phyloP scores from a whole-genome alignment of 495 filamentous ascomycete species.

The Endocarpon pusillum region DNA sequence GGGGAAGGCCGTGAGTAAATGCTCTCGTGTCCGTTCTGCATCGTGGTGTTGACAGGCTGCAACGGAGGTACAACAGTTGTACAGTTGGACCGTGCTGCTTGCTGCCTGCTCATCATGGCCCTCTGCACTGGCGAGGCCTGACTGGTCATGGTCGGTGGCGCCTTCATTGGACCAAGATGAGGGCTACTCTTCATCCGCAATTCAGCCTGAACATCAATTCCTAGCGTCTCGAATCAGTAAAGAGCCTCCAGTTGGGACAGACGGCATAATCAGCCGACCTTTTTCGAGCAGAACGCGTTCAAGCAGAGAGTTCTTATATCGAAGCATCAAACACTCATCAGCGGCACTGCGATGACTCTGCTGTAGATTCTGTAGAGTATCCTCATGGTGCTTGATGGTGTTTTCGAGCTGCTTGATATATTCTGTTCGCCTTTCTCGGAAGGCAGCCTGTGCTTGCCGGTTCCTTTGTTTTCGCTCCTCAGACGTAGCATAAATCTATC shows the following conservation, averaged over 20 bases:
- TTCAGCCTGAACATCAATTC: constrained; percentile 95
- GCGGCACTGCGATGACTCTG: constrained; percentile 88
- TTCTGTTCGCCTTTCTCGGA: constrained; percentile 89
- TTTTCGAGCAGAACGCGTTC: constrained; percentile 93
- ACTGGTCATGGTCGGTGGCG: constrained; percentile 40
- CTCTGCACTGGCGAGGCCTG: constrained; percentile 56
- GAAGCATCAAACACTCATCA: constrained; percentile 94
- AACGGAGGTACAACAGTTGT: constrained; percentile 55
- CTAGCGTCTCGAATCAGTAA: constrained; percentile 25
- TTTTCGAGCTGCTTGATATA: constrained; percentile 98
- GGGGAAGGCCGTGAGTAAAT: constrained; percentile 34
- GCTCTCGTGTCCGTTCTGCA: constrained; percentile 30
- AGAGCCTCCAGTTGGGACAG: constrained; percentile 2
- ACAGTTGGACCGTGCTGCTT: constrained; percentile 47
- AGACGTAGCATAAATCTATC: constrained; percentile 89
- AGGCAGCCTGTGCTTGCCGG: constrained; percentile 90
- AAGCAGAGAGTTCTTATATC: constrained; percentile 93
- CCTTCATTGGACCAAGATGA: constrained; percentile 42
- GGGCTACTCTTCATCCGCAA: constrained; percentile 74
- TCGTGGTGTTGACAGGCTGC: constrained; percentile 35
- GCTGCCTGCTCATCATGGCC: constrained; percentile 52
- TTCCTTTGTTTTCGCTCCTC: constrained; percentile 98
- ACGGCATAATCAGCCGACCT: constrained; percentile 31
- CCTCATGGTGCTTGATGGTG: constrained; percentile 94
- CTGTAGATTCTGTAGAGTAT: constrained; percentile 76